These are phyloP conservation scores for Leccinum subtestaceum DNA, from an alignment of 768 basidiomycete species.

Conservation along the genomic window DNA sequence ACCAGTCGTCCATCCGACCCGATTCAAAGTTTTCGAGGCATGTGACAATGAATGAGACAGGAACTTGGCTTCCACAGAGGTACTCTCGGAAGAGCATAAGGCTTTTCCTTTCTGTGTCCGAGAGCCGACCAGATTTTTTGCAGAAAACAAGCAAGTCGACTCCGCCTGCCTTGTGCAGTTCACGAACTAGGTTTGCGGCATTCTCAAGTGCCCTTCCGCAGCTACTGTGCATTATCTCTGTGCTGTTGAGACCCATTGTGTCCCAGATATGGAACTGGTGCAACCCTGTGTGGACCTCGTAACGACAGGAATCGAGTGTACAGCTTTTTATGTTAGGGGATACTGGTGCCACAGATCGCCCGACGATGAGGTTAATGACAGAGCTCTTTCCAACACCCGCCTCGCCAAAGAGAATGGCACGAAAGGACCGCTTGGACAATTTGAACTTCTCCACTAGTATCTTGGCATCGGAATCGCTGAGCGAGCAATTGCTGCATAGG, in stretches of 20 bases:
- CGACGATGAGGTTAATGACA: slow-evolving; percentile 38
- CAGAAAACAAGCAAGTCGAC: slow-evolving; percentile 40
- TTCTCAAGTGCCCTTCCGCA: slow-evolving; percentile 20
- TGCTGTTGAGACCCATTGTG: slow-evolving; percentile 28
- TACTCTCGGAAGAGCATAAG: slow-evolving; percentile 37
- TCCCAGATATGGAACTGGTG: slow-evolving; percentile 30
- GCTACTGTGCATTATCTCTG: not conserved
- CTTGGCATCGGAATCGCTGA: slow-evolving; percentile 5
- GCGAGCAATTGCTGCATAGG: slow-evolving; percentile 11
- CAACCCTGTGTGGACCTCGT: slow-evolving; percentile 22
- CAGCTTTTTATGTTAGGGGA: slow-evolving; percentile 20
- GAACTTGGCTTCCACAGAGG: slow-evolving; percentile 37
- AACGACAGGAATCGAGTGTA: slow-evolving; percentile 30
- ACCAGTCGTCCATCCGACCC: slow-evolving; percentile 32
- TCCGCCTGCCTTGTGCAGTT: slow-evolving; percentile 28
- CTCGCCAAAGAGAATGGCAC: slow-evolving; percentile 41
- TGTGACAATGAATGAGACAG: slow-evolving; percentile 38
- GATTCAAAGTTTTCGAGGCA: slow-evolving; percentile 29
- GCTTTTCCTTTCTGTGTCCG: slow-evolving; percentile 24
- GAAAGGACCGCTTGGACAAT: slow-evolving; percentile 17
- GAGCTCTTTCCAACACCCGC: slow-evolving; percentile 41
- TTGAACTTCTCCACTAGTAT: slow-evolving; percentile 13
- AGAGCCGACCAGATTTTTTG: slow-evolving; percentile 31
- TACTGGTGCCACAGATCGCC: slow-evolving; percentile 18
- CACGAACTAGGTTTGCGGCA: slow-evolving; percentile 22